Percentiles rank a stretch among this genome's conserved stretches.
phyloP scores from a whole-genome alignment of 116 monocot genomes.

The Posidonia oceanica region DNA sequence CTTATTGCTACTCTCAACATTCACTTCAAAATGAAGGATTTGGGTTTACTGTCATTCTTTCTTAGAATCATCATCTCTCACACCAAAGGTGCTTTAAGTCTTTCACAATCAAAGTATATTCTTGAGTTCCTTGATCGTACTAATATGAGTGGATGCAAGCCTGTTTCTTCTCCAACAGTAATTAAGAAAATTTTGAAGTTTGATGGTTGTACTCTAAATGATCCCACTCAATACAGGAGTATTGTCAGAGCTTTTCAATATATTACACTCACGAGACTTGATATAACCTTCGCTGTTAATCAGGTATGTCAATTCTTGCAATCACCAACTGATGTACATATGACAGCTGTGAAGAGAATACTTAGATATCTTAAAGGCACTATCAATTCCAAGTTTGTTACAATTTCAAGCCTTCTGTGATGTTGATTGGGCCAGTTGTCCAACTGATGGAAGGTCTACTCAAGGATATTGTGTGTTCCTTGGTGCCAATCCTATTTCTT shows the following conservation, averaged over 20 bases:
- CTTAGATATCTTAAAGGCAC: not conserved
- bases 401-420: not conserved
- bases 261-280: not conserved
- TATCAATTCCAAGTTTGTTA: not conserved
- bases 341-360: not conserved
- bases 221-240: not conserved
- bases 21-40: no score
- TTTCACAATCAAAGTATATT: no score
- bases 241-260: no score
- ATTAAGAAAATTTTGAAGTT: not conserved
- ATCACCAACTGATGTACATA: not conserved
- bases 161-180: accelerated
- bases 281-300: not conserved
- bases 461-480: not conserved
- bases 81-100: no score
- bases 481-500: not conserved
- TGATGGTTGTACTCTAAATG: no score
- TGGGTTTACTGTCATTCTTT: no score
- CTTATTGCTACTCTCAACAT: no score
- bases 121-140: no score
- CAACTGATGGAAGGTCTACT: not conserved
- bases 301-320: not conserved
- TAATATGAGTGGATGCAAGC: no score
- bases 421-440: not conserved
- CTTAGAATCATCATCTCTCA: no score